phyloP scores from a whole-genome alignment of 768 basidiomycete species.

The Leucogyrophana mollusca region DNA sequence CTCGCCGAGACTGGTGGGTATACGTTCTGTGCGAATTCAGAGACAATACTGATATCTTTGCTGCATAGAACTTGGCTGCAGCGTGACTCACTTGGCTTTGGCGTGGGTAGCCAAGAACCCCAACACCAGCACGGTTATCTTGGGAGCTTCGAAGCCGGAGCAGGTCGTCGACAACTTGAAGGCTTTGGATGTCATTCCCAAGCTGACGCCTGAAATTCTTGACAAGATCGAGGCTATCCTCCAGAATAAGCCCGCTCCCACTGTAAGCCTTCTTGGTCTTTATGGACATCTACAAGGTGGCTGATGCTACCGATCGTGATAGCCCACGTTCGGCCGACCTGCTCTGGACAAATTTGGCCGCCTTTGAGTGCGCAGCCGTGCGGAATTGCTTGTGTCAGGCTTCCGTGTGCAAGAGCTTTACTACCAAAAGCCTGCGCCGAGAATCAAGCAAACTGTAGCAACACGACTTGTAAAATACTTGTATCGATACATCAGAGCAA shows the following conservation, averaged over 20 bases:
- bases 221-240: constrained; percentile 53
- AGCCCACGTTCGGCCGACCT: constrained; percentile 28
- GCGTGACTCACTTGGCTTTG: constrained; percentile 49
- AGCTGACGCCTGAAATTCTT: constrained; percentile 50
- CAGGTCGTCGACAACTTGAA: constrained; percentile 49
- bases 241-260: constrained; percentile 33
- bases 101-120: constrained; percentile 55
- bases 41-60: constrained; percentile 3
- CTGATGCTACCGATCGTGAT: constrained; percentile 5
- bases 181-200: constrained; percentile 53
- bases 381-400: not conserved
- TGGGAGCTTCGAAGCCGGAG: constrained; percentile 47
- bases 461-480: not conserved
- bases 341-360: constrained; percentile 27
- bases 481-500: not conserved
- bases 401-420: too few species aligned
- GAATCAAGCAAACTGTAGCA: too few species aligned
- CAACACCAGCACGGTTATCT: constrained; percentile 47
- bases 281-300: not conserved
- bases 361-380: constrained; percentile 1
- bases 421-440: too few species aligned
- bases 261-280: constrained; percentile 19
- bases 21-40: not conserved
- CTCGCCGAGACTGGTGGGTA: constrained; percentile 37
- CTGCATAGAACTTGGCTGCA: constrained; percentile 40